These are phyloP conservation scores for Radiomyces spectabilis DNA, from an alignment of 192 early-diverging fungal species.

Conservation along the genomic window DNA sequence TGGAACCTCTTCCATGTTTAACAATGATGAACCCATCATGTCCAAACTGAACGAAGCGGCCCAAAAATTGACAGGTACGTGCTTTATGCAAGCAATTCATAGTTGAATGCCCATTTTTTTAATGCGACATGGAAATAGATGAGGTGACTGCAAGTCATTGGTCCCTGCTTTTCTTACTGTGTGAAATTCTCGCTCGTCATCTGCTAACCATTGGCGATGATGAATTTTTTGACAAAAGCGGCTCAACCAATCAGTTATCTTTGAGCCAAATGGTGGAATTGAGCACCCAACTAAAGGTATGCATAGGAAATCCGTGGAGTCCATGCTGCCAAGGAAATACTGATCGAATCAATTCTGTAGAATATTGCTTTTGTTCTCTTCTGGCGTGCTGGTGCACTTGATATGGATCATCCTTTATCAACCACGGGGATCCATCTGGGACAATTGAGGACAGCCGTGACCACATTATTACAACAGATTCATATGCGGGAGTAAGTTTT, in stretches of 20 bases:
- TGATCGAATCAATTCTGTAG: no score
- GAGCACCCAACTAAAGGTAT: slow-evolving; percentile 46
- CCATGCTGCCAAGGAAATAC: no score
- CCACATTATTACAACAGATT: slow-evolving; percentile 65
- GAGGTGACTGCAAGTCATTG: no score
- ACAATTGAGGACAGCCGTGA: slow-evolving; percentile 53
- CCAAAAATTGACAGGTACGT: no score
- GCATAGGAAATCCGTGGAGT: neutral
- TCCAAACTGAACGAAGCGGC: neutral
- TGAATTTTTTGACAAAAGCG: slow-evolving; percentile 59
- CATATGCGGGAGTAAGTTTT: slow-evolving; percentile 62
- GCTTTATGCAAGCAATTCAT: no score
- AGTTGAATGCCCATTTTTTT: no score
- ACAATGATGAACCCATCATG: slow-evolving; percentile 1
- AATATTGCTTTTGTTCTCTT: slow-evolving; percentile 69
- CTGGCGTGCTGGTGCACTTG: slow-evolving; percentile 52
- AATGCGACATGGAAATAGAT: no score
- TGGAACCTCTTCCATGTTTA: neutral
- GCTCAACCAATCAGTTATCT: slow-evolving; percentile 33
- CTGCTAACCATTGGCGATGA: slow-evolving; percentile 80
- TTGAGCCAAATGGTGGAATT: slow-evolving; percentile 46
- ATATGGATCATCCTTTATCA: slow-evolving; percentile 19
- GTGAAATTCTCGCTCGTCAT: slow-evolving; percentile 65
- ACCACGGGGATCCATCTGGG: slow-evolving; percentile 33
- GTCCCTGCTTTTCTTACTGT: slow-evolving; percentile 57